Evolutionary conservation across 192 early-diverging fungal species (phyloP), one percentile per base, ranked within the genome.

Genomic region (Linnemannia exigua): DNA sequence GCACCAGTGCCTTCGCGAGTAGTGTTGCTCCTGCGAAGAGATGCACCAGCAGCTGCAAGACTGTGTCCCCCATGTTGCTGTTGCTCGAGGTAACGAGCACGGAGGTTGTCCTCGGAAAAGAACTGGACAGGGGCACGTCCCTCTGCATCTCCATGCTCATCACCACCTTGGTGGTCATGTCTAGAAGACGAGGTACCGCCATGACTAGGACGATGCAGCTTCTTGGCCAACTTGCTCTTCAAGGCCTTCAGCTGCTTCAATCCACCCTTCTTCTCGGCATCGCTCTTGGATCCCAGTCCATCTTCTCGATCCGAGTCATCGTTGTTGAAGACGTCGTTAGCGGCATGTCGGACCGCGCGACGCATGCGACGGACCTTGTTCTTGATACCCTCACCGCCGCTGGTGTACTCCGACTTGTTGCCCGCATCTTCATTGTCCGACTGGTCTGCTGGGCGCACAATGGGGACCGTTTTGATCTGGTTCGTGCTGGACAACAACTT

Each of bases 51-150:
- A 15, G 78, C 77, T 22, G 77, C 84, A 44, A 86, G 71, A 37
- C 84, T 86, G 70, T 75, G 67, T 22, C 84, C 84, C 0, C 78
- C 77, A 22, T 76, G 41, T 25, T 86, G 84, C 36, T 80, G 78
- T 58, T 86, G 84, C 50, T 74, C 73, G 17, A 86, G 78, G 54
- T 80, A 86, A 16, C 84, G 69, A 0, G 84, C 63, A 9, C 84
- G 78, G 47, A 86, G 84, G 33, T 86, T 86, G n/a, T 86, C 84
- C 50, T 86, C 84, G 11, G 84, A 86, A 63, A 86, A 86, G 84
- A 86, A 86, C 41, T 86, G 84, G 66, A 86, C 78, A 51, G 84
- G 84, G 3, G 22, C 78, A 68, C 84, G 84, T 35, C 82, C 48
- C 20, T 79, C 76, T 1, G 54, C 70, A 5, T 72, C 58, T 5